Conservation (phyloP, 306 rosid genomes). For the Nissolia schottii region DNA sequence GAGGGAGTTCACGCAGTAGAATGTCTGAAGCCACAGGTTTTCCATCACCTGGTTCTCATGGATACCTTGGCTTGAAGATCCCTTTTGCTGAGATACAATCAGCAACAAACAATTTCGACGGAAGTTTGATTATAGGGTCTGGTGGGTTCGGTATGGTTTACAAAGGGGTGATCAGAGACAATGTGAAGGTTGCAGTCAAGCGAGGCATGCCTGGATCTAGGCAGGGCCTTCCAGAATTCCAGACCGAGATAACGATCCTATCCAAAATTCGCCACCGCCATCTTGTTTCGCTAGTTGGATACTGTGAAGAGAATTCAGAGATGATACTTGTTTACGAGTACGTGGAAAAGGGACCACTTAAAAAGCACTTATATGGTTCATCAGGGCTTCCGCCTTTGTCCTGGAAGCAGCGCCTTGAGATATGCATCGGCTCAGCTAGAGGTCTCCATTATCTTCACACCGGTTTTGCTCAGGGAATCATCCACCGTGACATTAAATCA, state of each 20-base stretch:
- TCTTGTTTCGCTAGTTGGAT: slow-evolving; percentile 84
- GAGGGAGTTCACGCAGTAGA: slow-evolving; percentile 76
- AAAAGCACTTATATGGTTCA: slow-evolving; percentile 66
- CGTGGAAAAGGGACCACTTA: slow-evolving; percentile 79
- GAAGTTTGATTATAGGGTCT: slow-evolving; percentile 61
- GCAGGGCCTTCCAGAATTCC: slow-evolving; percentile 95
- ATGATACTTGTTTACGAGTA: slow-evolving; percentile 89
- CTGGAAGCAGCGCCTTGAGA: slow-evolving; percentile 87
- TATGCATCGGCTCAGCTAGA: slow-evolving; percentile 87
- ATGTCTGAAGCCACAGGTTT: slow-evolving; percentile 56
- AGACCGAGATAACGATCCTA: slow-evolving; percentile 66
- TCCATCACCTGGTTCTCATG: slow-evolving; percentile 60
- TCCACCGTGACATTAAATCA: slow-evolving; percentile 91
- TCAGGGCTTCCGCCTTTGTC: slow-evolving; percentile 49
- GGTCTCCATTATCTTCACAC: slow-evolving; percentile 96
- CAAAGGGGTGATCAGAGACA: slow-evolving; percentile 65
- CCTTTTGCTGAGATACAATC: slow-evolving; percentile 64
- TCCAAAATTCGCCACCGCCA: slow-evolving; percentile 83
- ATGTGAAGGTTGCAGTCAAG: slow-evolving; percentile 75
- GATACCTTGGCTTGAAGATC: slow-evolving; percentile 57
- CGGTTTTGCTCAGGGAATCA: slow-evolving; percentile 80
- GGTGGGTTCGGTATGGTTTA: slow-evolving; percentile 90
- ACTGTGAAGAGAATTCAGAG: slow-evolving; percentile 84
- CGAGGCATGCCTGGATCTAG: slow-evolving; percentile 86
- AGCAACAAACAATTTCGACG: slow-evolving; percentile 74